Percentiles rank a stretch among this genome's conserved stretches.
These are phyloP conservation scores for Coemansia sp. DNA, from an alignment of 192 early-diverging fungal species.

Conservation along the genomic window DNA sequence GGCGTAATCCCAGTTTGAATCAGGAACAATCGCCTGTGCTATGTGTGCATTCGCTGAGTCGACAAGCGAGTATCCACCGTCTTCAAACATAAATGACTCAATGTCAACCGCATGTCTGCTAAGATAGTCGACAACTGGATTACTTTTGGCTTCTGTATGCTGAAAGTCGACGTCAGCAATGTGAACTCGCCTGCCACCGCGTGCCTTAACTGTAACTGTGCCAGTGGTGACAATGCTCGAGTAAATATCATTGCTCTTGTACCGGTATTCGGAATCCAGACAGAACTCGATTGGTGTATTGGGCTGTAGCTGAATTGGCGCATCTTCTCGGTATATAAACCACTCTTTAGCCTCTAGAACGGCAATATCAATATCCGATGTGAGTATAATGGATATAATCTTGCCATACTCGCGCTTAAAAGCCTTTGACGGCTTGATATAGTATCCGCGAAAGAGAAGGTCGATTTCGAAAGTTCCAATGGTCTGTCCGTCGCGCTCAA, in stretches of 20 bases:
- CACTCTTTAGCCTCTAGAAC: conserved; percentile 82
- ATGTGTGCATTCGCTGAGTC: neutral
- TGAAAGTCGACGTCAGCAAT: conserved; percentile 77
- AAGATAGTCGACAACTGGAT: conserved; percentile 82
- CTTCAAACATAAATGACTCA: conserved; percentile 70
- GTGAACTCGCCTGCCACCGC: conserved; percentile 60
- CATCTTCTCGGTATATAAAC: conserved; percentile 55
- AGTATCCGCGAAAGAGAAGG: conserved; percentile 80
- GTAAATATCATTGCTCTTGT: conserved; percentile 59
- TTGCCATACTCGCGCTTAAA: conserved; percentile 71
- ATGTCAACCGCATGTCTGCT: conserved; percentile 65
- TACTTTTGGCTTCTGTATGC: conserved; percentile 62
- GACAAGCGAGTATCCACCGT: conserved; percentile 58
- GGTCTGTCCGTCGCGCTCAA: neutral
- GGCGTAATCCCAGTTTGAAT: conserved; percentile 80
- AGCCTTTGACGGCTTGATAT: conserved; percentile 70
- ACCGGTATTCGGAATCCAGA: conserved; percentile 69
- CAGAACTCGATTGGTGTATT: conserved; percentile 73
- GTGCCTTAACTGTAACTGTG: conserved; percentile 56
- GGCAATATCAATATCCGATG: conserved; percentile 70
- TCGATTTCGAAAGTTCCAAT: conserved; percentile 57
- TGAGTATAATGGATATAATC: conserved; percentile 64
- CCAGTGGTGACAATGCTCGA: conserved; percentile 71
- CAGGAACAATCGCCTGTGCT: conserved; percentile 51
- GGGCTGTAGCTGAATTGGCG: conserved; percentile 40